Percentiles rank a stretch among this genome's conserved stretches.
phyloP scores from a whole-genome alignment of 108 stramenopile species.

The Pseudonitzschia pungens region DNA sequence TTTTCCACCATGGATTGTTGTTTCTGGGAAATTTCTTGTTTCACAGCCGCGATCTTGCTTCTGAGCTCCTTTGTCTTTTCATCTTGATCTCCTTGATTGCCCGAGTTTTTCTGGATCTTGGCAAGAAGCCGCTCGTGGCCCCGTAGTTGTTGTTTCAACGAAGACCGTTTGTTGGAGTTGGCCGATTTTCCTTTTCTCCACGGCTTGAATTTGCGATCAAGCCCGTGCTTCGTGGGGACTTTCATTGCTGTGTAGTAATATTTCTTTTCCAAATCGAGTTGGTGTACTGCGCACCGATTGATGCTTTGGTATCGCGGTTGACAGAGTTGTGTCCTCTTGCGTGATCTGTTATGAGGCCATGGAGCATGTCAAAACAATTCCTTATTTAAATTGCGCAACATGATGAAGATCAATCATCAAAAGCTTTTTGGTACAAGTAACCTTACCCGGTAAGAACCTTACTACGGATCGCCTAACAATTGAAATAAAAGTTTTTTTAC shows the following conservation, averaged over 20 bases:
- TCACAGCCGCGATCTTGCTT: constrained; percentile 42
- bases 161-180: constrained; percentile 37
- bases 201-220: constrained; percentile 74
- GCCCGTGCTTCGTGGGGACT: constrained; percentile 53
- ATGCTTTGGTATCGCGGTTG: too few species aligned
- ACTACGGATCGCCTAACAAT: too few species aligned
- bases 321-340: too few species aligned
- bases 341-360: too few species aligned
- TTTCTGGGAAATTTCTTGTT: constrained; percentile 35
- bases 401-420: too few species aligned
- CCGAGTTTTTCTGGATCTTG: constrained; percentile 31
- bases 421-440: too few species aligned
- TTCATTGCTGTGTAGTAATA: constrained; percentile 10
- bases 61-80: constrained; percentile 48
- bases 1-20: constrained; percentile 46
- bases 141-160: constrained; percentile 67
- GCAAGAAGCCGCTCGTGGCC: constrained; percentile 59
- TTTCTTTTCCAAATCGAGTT: too few species aligned
- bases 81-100: constrained; percentile 23
- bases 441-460: too few species aligned
- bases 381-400: too few species aligned
- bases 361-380: too few species aligned
- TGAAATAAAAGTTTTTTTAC: too few species aligned
- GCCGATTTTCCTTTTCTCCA: constrained; percentile 74
- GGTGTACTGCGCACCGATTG: too few species aligned